phyloP scores from a whole-genome alignment of 495 filamentous ascomycete species.

The Aspergillus campestris region DNA sequence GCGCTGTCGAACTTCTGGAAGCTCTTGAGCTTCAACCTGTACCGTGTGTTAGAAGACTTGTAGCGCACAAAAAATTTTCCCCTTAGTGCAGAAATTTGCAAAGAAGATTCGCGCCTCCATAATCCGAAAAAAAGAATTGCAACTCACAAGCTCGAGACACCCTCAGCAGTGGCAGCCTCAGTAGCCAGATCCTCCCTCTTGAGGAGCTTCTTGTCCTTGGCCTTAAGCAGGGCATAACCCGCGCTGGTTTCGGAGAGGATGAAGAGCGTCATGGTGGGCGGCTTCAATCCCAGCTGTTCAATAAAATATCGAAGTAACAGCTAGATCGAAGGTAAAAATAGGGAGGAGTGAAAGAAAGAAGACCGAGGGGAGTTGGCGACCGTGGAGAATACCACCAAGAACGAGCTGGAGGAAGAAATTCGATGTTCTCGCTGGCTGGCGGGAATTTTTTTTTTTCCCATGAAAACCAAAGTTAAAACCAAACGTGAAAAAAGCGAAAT shows the following conservation, averaged over 20 bases:
- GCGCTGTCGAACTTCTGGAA: conserved; percentile 96
- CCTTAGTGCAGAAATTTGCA: conserved; percentile 3
- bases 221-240: conserved; percentile 96
- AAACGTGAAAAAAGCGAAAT: conserved; percentile 15
- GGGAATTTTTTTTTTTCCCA: conserved; percentile 16
- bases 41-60: conserved; percentile 18
- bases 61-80: conserved; percentile 17
- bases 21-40: conserved; percentile 86
- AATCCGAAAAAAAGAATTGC: conserved; percentile 2
- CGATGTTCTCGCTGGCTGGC: conserved; percentile 5
- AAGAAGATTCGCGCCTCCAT: conserved; percentile 1
- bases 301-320: conserved; percentile 12
- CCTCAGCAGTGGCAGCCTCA: conserved; percentile 72
- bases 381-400: conserved; percentile 16
- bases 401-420: conserved; percentile 14
- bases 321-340: conserved; percentile 8
- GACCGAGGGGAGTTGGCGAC: conserved; percentile 11
- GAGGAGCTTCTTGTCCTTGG: conserved; percentile 94
- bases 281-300: conserved; percentile 23
- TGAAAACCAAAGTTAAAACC: conserved; percentile 1
- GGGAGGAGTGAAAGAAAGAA: conserved; percentile 9
- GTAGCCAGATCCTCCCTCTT: conserved; percentile 69
- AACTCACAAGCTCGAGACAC: conserved; percentile 76
- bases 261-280: conserved; percentile 61
- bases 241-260: conserved; percentile 89